These are phyloP conservation scores for Cyclotella baltica DNA, from an alignment of 108 stramenopile species.

Conservation along the genomic window DNA sequence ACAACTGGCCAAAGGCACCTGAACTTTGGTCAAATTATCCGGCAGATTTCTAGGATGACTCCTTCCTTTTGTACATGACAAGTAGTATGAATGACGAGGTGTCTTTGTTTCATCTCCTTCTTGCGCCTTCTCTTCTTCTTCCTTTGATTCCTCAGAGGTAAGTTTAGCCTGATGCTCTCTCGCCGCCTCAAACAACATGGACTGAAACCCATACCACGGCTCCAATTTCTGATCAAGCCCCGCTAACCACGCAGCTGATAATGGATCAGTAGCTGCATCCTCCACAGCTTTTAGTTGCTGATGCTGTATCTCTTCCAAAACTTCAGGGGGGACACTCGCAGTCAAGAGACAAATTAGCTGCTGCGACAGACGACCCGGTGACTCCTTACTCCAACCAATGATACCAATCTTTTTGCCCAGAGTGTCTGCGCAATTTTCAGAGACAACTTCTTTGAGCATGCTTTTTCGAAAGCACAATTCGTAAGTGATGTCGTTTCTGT, in stretches of 20 bases:
- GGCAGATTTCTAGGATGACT: neutral
- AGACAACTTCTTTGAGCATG: conserved; percentile 10
- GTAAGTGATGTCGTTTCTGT: neutral
- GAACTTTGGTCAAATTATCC: conserved; percentile 4
- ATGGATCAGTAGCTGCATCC: neutral
- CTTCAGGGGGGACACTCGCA: conserved; percentile 2
- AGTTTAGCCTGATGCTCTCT: neutral
- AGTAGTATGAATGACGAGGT: neutral
- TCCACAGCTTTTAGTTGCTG: conserved; percentile 7
- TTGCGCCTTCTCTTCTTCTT: neutral
- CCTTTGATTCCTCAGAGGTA: neutral
- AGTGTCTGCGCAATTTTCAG: neutral
- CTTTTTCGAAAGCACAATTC: neutral
- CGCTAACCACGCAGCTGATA: conserved; percentile 1
- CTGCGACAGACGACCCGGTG: neutral
- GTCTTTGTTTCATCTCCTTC: neutral
- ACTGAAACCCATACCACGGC: neutral
- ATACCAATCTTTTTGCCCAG: conserved; percentile 5
- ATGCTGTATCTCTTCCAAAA: neutral
- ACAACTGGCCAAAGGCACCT: neutral
- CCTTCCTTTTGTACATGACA: conserved; percentile 2
- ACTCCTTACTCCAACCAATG: conserved; percentile 5
- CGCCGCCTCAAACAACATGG: neutral
- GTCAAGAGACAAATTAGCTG: conserved; percentile 14
- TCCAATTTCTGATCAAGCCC: neutral